Percentiles rank a stretch among this genome's conserved stretches.
These are phyloP conservation scores for Colletotrichum brevisporum DNA, from an alignment of 2,329 filamentous ascomycete species.

Conservation along the genomic window DNA sequence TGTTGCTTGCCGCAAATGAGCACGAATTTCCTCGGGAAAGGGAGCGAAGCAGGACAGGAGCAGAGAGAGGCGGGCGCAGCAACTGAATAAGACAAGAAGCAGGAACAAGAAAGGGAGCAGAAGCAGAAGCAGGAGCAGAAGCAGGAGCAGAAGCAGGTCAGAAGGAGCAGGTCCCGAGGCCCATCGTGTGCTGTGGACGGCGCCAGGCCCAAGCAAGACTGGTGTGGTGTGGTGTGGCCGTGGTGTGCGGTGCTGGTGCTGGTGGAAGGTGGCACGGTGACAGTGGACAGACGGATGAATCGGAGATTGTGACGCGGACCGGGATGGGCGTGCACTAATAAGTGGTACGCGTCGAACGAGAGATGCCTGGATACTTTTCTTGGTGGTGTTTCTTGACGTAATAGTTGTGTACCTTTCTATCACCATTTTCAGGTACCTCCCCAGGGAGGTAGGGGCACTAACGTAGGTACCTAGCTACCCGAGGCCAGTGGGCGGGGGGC, in stretches of 20 bases:
- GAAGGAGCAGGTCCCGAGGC: slow-evolving; percentile 32
- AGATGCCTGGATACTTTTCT: no score
- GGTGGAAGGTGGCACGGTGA: slow-evolving; percentile 27
- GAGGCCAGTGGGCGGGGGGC: background rate
- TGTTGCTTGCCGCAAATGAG: slow-evolving; percentile 1
- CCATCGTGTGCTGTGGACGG: slow-evolving; percentile 23
- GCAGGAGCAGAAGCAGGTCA: slow-evolving; percentile 13
- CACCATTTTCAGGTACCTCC: no score
- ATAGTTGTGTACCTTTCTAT: no score
- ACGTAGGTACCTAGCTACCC: slow-evolving; percentile 1
- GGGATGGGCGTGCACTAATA: background rate
- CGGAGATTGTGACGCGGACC: slow-evolving; percentile 36
- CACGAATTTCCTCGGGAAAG: background rate
- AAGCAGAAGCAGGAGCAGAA: slow-evolving; percentile 6
- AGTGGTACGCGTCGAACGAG: background rate
- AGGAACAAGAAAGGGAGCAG: no score
- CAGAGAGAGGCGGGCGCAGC: background rate
- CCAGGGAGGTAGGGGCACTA: background rate
- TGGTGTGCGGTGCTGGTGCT: background rate
- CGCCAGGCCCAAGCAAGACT: slow-evolving; percentile 15
- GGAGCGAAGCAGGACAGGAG: background rate
- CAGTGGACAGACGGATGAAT: slow-evolving; percentile 30
- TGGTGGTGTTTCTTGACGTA: no score
- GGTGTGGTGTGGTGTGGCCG: background rate
- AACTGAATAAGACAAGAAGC: background rate